Conservation (phyloP, 2,329 filamentous ascomycete genomes). For the Colletotrichum sp. region DNA sequence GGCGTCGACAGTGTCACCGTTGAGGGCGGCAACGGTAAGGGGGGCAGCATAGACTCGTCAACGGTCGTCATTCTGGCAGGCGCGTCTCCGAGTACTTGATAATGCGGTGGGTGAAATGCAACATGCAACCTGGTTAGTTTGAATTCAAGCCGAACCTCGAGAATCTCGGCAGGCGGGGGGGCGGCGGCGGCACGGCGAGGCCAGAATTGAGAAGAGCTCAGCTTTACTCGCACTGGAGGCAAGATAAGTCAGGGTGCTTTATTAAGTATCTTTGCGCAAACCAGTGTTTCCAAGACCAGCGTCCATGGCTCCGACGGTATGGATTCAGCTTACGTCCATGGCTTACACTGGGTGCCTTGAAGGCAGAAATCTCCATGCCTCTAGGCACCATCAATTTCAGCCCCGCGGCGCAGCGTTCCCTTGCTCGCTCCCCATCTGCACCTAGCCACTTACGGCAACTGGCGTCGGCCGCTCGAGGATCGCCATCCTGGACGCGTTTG, state of each 20-base stretch:
- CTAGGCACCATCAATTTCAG: background rate
- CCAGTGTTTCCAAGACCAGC: background rate
- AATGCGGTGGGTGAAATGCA: background rate
- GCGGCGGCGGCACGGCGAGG: too few species aligned
- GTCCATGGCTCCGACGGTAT: background rate
- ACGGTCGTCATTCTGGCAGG: background rate
- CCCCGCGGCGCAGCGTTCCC: background rate
- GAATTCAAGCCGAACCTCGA: background rate
- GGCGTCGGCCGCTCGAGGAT: background rate
- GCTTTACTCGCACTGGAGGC: background rate
- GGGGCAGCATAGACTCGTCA: background rate
- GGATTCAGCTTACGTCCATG: background rate
- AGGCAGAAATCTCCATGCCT: background rate
- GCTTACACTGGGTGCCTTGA: background rate
- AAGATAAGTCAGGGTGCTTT: background rate
- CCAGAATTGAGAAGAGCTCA: background rate
- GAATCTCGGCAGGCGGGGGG: background rate
- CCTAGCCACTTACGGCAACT: background rate
- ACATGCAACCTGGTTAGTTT: background rate
- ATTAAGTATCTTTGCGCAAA: background rate
- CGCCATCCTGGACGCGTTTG: background rate
- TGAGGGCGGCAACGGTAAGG: background rate
- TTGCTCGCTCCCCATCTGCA: background rate
- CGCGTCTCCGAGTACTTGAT: background rate
- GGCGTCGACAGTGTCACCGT: background rate